Base-by-base conservation (phyloP, 495 filamentous ascomycete species). In the Physcia stellaris region DNA sequence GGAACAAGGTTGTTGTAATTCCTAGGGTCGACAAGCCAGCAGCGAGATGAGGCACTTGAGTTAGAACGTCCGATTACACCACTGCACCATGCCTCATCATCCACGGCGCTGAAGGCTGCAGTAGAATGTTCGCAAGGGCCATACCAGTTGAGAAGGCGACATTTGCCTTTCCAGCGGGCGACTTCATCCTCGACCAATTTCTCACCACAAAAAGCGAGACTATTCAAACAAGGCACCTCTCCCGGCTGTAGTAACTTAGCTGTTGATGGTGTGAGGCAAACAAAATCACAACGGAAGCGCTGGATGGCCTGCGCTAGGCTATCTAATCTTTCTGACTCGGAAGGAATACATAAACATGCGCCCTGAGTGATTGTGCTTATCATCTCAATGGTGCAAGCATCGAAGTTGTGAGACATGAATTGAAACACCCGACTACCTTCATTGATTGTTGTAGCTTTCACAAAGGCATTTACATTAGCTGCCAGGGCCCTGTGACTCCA, bases 221-320 rank as follows among this genome's bases (percentile, higher is more conserved):
- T 52, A 24, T 53, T 37, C 16, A 68, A 28, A 6, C 41, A 17
- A 2, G 56, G 56, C 4, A 67, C 41, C 13, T 41, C 35, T 15
- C 23, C 28, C 2, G 59, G 58, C 4, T 58, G 56, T 2, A 73
- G 41, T 3, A 64, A 45, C 12, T 46, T 40, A 0, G 56, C 63
- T 2, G 73, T 56, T 0, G 68, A 67, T 7, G 73, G 71, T 1
- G 66, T 67, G 1, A 79, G 47, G 4, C 38, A 22, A 1, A 45
- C 41, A 38, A 40, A 46, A 20, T 46, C 54, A 9, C 45, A 43
- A 6, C 36, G 24, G 15, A 28, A 28, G n/a, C 48, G 43, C 35
- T 49, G 43, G 17, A 55, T 50, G 5, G 41, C 37, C 20, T 42
- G 42, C 13, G 41, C 37, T 21, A 58, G 30, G 28, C 57, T 49